phyloP scores from a whole-genome alignment of 1,284 basidiomycete species.

The Boletus calvinii region DNA sequence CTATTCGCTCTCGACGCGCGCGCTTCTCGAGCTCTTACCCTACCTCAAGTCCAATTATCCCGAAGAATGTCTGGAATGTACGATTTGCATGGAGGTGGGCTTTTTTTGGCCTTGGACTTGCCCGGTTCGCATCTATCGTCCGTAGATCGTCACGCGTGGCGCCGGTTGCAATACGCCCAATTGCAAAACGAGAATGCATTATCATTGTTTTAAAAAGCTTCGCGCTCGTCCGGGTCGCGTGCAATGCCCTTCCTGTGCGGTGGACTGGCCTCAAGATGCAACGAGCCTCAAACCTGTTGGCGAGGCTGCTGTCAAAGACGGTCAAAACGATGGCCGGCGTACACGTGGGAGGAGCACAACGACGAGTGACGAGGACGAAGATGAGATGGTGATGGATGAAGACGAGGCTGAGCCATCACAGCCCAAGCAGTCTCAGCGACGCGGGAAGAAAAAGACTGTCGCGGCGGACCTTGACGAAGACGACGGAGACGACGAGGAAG shows the following conservation, averaged over 20 bases:
- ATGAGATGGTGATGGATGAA: constrained; percentile 37
- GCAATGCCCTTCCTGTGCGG: constrained; percentile 58
- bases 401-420: constrained; percentile 32
- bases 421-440: constrained; percentile 29
- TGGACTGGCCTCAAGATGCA: constrained; percentile 55
- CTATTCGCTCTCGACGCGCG: constrained; percentile 75
- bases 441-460: constrained; percentile 34
- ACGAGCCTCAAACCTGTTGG: constrained; percentile 54
- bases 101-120: not conserved
- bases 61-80: constrained; percentile 71
- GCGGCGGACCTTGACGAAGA: constrained; percentile 38
- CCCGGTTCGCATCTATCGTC: constrained; percentile 43
- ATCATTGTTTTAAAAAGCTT: constrained; percentile 56
- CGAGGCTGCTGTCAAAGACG: constrained; percentile 61
- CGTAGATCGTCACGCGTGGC: constrained; percentile 66
- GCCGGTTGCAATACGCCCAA: constrained; percentile 59
- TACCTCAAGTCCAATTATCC: constrained; percentile 77
- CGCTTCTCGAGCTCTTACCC: constrained; percentile 68
- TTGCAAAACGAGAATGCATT: constrained; percentile 68
- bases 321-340: constrained; percentile 52
- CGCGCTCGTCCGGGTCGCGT: constrained; percentile 41
- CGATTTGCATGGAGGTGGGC: constrained; percentile 68
- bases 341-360: constrained; percentile 35
- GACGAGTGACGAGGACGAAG: constrained; percentile 43
- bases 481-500: constrained; percentile 36